Percentiles rank a stretch among this genome's conserved stretches.
Conservation (phyloP, 2,329 filamentous ascomycete species). For the Claviceps citrina region DNA sequence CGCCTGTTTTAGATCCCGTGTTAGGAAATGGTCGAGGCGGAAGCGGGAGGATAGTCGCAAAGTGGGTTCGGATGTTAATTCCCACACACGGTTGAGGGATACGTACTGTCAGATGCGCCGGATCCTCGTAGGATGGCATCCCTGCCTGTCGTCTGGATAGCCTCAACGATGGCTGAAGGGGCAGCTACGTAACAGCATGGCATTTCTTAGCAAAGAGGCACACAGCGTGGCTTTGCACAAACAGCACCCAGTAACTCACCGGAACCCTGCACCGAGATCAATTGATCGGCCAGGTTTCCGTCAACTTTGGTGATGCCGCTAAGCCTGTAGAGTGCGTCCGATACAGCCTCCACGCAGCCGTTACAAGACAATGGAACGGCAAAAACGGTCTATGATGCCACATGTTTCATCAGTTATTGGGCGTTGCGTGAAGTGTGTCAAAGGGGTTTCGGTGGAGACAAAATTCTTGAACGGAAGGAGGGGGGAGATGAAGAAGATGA, state of each 20-base stretch:
- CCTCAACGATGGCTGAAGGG: conserved; percentile 74
- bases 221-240: background rate
- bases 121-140: conserved; percentile 90
- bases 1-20: conserved; percentile 30
- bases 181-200: conserved; percentile 37
- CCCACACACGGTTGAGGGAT: no score
- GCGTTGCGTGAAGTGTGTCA: background rate
- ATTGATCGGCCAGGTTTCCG: conserved; percentile 66
- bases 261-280: conserved; percentile 74
- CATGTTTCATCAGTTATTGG: conserved; percentile 20
- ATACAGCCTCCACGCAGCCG: conserved; percentile 73
- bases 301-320: conserved; percentile 70
- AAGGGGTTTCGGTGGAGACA: conserved; percentile 7
- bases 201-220: background rate
- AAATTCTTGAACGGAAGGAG: background rate
- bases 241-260: conserved; percentile 32
- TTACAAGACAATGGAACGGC: conserved; percentile 90
- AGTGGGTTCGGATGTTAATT: background rate
- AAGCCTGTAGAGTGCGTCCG: conserved; percentile 59
- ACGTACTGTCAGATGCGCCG: conserved; percentile 68
- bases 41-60: background rate
- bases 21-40: conserved; percentile 2
- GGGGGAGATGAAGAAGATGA: background rate
- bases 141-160: conserved; percentile 77
- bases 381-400: conserved; percentile 60